Evolutionary conservation across 2,329 filamentous ascomycete species (phyloP).

Genomic region (Fusarium incarnatum): DNA sequence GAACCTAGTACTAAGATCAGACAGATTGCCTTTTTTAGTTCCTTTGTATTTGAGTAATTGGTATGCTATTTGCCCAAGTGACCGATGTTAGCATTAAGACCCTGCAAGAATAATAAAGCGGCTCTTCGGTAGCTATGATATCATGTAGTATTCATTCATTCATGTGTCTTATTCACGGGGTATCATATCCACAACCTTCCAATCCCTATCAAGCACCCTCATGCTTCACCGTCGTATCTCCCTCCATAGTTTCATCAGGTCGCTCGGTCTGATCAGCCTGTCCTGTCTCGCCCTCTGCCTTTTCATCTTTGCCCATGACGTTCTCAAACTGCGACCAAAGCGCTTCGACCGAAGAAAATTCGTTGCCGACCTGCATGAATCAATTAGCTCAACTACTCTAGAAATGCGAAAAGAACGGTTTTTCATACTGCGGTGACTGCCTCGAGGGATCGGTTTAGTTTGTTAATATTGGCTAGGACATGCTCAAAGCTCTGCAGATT

Average conservation of each 20-base stretch:
- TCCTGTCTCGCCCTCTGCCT: slow-evolving; percentile 28
- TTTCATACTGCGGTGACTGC: slow-evolving; percentile 82
- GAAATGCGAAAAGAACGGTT: rapidly evolving
- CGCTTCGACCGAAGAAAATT: slow-evolving; percentile 96
- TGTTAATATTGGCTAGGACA: slow-evolving; percentile 95
- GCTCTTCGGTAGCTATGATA: too few relatives aligned
- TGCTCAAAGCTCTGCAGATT: slow-evolving; percentile 78
- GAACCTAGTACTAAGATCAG: too few relatives aligned
- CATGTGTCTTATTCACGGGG: slow-evolving; percentile 16
- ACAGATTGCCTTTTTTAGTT: too few relatives aligned
- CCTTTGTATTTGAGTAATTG: too few relatives aligned
- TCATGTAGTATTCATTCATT: slow-evolving; percentile 11
- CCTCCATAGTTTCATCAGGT: slow-evolving; percentile 14
- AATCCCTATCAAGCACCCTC: slow-evolving; percentile 26
- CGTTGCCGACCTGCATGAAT: slow-evolving; percentile 81
- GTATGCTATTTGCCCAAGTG: too few relatives aligned
- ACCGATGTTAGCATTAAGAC: too few relatives aligned
- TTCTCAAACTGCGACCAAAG: slow-evolving; percentile 98
- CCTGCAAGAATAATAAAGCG: too few relatives aligned
- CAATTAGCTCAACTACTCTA: neutral
- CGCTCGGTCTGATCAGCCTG: slow-evolving; percentile 39
- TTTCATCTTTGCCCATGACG: slow-evolving; percentile 82
- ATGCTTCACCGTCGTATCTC: slow-evolving; percentile 24
- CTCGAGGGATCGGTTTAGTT: slow-evolving; percentile 90
- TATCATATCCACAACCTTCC: slow-evolving; percentile 27